Evolutionary conservation across 192 early-diverging fungal genomes (phyloP), one percentile per base, ranked within the genome.

Genomic region (Entrophospora sp.): DNA sequence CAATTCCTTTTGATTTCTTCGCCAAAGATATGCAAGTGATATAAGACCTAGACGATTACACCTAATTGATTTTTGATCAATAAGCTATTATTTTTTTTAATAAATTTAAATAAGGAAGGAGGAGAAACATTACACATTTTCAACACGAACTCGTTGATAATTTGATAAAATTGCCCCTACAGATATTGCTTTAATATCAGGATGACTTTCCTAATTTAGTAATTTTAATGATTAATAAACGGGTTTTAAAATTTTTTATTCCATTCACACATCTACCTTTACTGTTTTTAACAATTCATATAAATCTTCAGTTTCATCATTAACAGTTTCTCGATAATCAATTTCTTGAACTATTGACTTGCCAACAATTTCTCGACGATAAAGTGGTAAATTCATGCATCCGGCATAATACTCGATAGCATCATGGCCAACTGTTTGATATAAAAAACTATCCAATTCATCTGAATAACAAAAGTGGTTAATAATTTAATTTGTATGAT

Each of bases 271-370:
- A 40, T 69, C n/a, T 69, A 83, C 84, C 76, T 88, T 85, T 35
- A 93, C 91, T 8, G 80, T 71, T 37, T 72, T 57, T 0, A 99
- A 78, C 30, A 99, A 72, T 14, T 72, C 52, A 70, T 80, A 91
- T 46, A 99, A 76, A 69, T 99, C 96, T 72, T 99, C 96, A 0
- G 96, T 94, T 70, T 99, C 96, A 69, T 99, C 96, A 27, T 85
- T 77, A 30, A 73, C 57, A 14, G 85, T 90, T 1, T 66, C 60
- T 18, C 44, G 60, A 71, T 98, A 96, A 42, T 90, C 89, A 0
- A 85, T 70, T 8, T 64, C 75, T 63, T 85, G 82, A 1, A 79
- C 70, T 5, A 91, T 69, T 0, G 93, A 84, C 1, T 61, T 69
- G 0, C 96, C 94, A 10, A 66, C 64, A 45, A 96, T 93, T 30